Evolutionary conservation across 345 rosid genomes (phyloP), one percentile per base, ranked within the genome.

Genomic region (Kernera saxatilis): DNA sequence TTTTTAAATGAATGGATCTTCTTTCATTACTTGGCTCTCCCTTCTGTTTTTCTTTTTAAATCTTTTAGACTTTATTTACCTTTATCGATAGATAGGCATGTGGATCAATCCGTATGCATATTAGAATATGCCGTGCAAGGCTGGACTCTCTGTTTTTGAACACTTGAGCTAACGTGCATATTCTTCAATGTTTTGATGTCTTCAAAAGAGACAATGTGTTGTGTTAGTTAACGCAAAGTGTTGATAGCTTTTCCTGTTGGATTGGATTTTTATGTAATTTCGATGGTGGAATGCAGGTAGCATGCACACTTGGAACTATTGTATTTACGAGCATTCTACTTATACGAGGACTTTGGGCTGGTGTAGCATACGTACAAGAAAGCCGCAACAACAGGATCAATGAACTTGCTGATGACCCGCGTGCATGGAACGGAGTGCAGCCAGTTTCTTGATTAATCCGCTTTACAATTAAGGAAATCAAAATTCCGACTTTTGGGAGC

Each of bases 271-370:
- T 0, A 32, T 56, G 61, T 29, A 4, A 15, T 14, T 63, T 76
- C 1, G 3, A 3, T 69, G 65, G 67, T 57, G 39, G 44, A 33
- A 43, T 3, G 25, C 73, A 77, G 76, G 76, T 71, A 43, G 77
- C 77, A 66, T 67, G 72, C 39, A 65, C 73, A 37, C 77, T 71
- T 59, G 77, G 80, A 30, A 66, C 77, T 39, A 72, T 77, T 40
- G 77, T 76, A 54, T 76, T 76, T 69, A 76, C 79, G 1, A 76
- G 79, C 75, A 76, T 76, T 54, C 70, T 76, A 27, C 54, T 76
- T 62, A 76, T 76, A 76, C 75, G 79, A 18, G 79, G 79, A 63
- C 70, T 76, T 13, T 76, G 79, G 79, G 66, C 79, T 1, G 79
- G 79, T 69, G 79, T 76, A 69, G 70, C 79, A 27, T 76, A 76